phyloP scores from a whole-genome alignment of 805 yeast genomes.

The Metschnikowia gelsemii region DNA sequence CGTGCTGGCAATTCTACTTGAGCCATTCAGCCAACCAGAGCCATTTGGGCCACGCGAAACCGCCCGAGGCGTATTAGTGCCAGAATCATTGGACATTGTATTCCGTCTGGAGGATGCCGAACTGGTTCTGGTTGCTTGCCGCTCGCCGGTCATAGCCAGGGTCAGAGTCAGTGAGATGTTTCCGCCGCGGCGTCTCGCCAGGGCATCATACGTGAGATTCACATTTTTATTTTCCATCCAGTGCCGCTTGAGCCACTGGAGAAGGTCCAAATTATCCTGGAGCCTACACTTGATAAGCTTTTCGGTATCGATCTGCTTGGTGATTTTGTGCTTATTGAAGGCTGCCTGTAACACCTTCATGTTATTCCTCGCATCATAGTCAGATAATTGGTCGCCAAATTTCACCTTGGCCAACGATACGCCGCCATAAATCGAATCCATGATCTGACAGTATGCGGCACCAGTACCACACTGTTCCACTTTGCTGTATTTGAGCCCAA shows the following conservation, averaged over 20 bases:
- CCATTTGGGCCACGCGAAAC: slow-evolving; percentile 1
- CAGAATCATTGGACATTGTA: slow-evolving; percentile 10
- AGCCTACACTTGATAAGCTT: slow-evolving; percentile 79
- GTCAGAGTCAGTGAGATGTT: slow-evolving; percentile 1
- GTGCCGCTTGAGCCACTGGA: slow-evolving; percentile 85
- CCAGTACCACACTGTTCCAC: slow-evolving; percentile 96
- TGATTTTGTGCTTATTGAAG: slow-evolving; percentile 69
- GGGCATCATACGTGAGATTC: slow-evolving; percentile 64
- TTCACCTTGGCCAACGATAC: slow-evolving; percentile 78
- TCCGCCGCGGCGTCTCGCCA: slow-evolving; percentile 25
- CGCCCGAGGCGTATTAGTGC: slow-evolving; percentile 5
- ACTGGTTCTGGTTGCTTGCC: slow-evolving; percentile 11
- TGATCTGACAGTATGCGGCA: slow-evolving; percentile 88
- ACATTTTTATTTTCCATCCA: slow-evolving; percentile 79
- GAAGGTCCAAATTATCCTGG: slow-evolving; percentile 90
- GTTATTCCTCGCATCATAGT: slow-evolving; percentile 75
- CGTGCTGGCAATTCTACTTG: slow-evolving; percentile 8
- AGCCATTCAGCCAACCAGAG: too few species aligned
- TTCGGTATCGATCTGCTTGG: slow-evolving; percentile 77
- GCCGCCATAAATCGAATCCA: slow-evolving; percentile 82
- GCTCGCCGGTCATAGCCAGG: too few species aligned
- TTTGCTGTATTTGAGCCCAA: slow-evolving; percentile 64
- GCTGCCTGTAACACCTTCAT: slow-evolving; percentile 82
- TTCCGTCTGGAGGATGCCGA: slow-evolving; percentile 14
- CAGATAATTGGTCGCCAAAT: slow-evolving; percentile 59